Conservation (phyloP, 2,329 filamentous ascomycete genomes). For the Allantophomopsis lycopodina region DNA sequence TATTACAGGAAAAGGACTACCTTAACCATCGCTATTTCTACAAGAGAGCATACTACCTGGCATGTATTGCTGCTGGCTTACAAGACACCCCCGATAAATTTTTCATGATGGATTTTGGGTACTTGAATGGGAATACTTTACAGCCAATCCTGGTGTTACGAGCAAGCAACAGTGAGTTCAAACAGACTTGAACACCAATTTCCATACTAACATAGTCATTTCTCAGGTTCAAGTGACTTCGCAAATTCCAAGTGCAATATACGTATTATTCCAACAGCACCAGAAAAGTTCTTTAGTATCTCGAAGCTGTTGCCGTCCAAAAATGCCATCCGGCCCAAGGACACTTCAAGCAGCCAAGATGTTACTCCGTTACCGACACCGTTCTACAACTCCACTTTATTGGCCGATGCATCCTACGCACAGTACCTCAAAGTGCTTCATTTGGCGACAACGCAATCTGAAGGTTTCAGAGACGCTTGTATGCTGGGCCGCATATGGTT, state of each 20-base stretch:
- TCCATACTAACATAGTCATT: conserved; percentile 6
- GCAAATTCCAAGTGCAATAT: conserved; percentile 39
- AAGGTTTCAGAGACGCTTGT: conserved; percentile 63
- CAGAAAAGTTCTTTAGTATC: conserved; percentile 53
- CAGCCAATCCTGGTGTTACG: conserved; percentile 50
- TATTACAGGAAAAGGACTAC: conserved; percentile 94
- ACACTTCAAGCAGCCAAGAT: conserved; percentile 26
- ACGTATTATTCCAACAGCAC: conserved; percentile 63
- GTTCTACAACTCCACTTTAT: conserved; percentile 80
- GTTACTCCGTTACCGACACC: conserved; percentile 41
- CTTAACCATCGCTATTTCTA: conserved; percentile 89
- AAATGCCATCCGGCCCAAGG: conserved; percentile 52
- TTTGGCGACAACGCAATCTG: conserved; percentile 42
- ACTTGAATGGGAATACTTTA: conserved; percentile 60
- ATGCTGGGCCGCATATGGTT: conserved; percentile 82
- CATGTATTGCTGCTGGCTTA: conserved; percentile 62
- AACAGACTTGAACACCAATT: not conserved
- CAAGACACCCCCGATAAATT: conserved; percentile 37
- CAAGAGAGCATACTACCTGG: conserved; percentile 83
- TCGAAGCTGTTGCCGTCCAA: conserved; percentile 57
- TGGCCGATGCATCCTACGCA: conserved; percentile 61
- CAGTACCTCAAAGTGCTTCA: conserved; percentile 66
- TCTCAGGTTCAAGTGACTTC: conserved; percentile 16
- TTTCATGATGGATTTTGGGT: conserved; percentile 48
- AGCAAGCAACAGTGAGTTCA: conserved; percentile 10